Evolutionary conservation across 192 early-diverging fungal genomes (phyloP).

Genomic region (Coemansia asiatica): DNA sequence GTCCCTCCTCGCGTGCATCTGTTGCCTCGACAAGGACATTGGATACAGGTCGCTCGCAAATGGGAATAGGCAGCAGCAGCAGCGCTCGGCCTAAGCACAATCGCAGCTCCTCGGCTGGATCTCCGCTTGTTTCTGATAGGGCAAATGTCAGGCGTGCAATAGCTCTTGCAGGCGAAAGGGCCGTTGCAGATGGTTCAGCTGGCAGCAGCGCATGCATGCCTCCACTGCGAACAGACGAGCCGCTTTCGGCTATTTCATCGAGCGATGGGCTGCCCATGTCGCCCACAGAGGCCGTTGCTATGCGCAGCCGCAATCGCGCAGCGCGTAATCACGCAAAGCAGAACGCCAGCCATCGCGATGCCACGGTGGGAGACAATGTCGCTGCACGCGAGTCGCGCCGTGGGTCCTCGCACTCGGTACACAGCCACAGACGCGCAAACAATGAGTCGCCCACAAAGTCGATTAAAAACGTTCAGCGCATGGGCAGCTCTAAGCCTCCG

Average conservation of each 20-base stretch:
- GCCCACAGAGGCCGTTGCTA: conserved; percentile 37
- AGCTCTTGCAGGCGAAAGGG: conserved; percentile 29
- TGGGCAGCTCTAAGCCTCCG: not conserved
- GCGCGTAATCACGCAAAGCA: conserved; percentile 11
- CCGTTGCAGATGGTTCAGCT: conserved; percentile 1
- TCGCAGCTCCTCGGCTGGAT: conserved; percentile 50
- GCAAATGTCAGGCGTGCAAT: conserved; percentile 26
- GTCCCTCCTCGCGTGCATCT: conserved; percentile 44
- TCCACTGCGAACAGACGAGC: conserved; percentile 13
- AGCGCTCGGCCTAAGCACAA: conserved; percentile 18
- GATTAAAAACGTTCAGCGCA: conserved; percentile 7
- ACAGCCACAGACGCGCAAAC: conserved; percentile 12
- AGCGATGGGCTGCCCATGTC: conserved; percentile 29
- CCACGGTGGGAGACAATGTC: not conserved
- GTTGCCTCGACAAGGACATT: conserved; percentile 27
- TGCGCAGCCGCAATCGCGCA: conserved; percentile 25
- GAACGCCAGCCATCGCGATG: not conserved
- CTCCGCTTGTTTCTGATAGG: conserved; percentile 25
- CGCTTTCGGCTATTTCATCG: conserved; percentile 8
- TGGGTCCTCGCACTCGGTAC: conserved; percentile 28
- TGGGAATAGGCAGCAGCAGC: conserved; percentile 15
- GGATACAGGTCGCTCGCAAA: conserved; percentile 16
- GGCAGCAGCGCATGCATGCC: conserved; percentile 7
- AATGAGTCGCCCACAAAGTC: conserved; percentile 31
- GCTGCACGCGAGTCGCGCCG: conserved; percentile 20